Evolutionary conservation across 176 grass and related monocot genomes (phyloP).

Genomic region (Triticum timopheevii): DNA sequence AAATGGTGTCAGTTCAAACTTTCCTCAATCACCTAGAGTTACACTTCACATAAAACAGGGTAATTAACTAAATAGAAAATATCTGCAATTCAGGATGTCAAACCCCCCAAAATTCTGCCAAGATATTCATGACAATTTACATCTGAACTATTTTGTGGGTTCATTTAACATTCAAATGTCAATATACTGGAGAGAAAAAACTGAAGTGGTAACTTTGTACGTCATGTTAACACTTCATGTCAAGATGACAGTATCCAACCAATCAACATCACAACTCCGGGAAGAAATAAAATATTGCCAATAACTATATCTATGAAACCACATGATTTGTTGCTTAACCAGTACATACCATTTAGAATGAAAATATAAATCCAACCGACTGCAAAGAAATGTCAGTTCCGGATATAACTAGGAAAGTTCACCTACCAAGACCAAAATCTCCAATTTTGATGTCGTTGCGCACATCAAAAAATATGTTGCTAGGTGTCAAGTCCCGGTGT

Average conservation of each 20-base stretch:
- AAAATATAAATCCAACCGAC: conserved; percentile 18
- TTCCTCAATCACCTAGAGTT: conserved; percentile 21
- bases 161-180: neutral
- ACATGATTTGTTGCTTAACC: neutral
- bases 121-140: neutral
- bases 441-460: conserved; percentile 91
- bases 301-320: neutral
- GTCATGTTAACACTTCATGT: neutral
- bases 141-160: neutral
- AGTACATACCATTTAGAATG: neutral
- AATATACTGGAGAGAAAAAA: conserved; percentile 5
- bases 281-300: conserved; percentile 19
- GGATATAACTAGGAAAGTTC: conserved; percentile 13
- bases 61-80: conserved; percentile 17
- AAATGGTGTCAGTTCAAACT: conserved; percentile 28
- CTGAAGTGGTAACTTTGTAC: neutral
- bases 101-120: conserved; percentile 4
- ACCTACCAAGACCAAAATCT: conserved; percentile 57
- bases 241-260: neutral
- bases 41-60: conserved; percentile 8
- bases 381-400: conserved; percentile 22
- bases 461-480: conserved; percentile 98
- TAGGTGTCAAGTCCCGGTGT: conserved; percentile 94
- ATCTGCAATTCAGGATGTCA: conserved; percentile 16
- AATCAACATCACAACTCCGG: neutral